Percentiles rank a stretch among this genome's conserved stretches.
These are phyloP conservation scores for Kodamaea restingae DNA, from an alignment of 805 yeast genomes.

Conservation along the genomic window DNA sequence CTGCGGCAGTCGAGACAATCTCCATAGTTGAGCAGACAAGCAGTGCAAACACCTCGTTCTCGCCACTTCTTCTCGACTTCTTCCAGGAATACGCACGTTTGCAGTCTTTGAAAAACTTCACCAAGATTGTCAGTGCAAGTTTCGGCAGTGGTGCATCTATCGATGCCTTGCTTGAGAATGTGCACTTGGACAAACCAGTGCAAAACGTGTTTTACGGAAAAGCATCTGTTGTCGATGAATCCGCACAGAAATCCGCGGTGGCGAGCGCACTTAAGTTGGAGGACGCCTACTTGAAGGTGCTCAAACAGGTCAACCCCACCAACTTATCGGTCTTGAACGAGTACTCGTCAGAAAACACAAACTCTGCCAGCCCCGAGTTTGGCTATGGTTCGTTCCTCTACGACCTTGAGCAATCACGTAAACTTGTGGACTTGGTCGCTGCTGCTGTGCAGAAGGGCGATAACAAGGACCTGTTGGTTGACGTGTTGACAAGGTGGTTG, in stretches of 20 bases:
- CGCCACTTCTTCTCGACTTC: slow-evolving; percentile 73
- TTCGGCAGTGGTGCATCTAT: slow-evolving; percentile 29
- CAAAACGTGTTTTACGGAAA: slow-evolving; percentile 63
- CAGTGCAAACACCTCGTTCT: slow-evolving; percentile 41
- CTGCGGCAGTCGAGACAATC: slow-evolving; percentile 51
- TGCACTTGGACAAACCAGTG: slow-evolving; percentile 49
- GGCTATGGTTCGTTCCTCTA: slow-evolving; percentile 78
- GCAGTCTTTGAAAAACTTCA: slow-evolving; percentile 45
- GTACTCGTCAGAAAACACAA: slow-evolving; percentile 42
- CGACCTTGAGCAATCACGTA: slow-evolving; percentile 46
- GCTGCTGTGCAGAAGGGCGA: slow-evolving; percentile 43
- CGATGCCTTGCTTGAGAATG: slow-evolving; percentile 48
- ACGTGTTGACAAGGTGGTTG: slow-evolving; percentile 67
- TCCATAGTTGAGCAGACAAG: slow-evolving; percentile 64
- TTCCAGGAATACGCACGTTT: slow-evolving; percentile 51
- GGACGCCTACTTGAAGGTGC: slow-evolving; percentile 70
- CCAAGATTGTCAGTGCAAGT: slow-evolving; percentile 51
- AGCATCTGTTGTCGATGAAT: slow-evolving; percentile 26
- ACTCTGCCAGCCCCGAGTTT: slow-evolving; percentile 69
- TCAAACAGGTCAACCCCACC: slow-evolving; percentile 60
- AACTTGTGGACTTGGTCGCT: slow-evolving; percentile 44
- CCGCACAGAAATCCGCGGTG: slow-evolving; percentile 29
- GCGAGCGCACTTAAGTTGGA: slow-evolving; percentile 54
- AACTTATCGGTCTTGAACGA: slow-evolving; percentile 62
- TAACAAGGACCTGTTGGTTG: slow-evolving; percentile 49